Evolutionary conservation across 495 filamentous ascomycete genomes (phyloP), one percentile per base, ranked within the genome.

Genomic region (Neurospora cerealis): DNA sequence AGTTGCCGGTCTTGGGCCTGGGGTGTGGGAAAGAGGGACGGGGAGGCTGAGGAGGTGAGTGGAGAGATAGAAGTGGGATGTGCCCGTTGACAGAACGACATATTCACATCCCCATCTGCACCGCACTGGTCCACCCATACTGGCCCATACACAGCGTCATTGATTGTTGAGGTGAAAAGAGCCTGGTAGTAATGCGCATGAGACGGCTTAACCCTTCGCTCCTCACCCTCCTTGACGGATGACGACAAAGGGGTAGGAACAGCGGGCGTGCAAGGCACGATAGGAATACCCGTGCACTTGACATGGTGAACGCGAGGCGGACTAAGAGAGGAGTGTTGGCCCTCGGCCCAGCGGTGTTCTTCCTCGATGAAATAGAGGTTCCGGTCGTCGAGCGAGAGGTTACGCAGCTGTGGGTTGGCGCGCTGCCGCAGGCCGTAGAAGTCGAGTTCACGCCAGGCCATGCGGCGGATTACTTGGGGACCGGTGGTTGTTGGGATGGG

Each of bases 351-450:
- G 2, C 82, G 77, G 77, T 88, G 87, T 39, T 87, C 84, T 48
- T 88, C 81, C 79, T 86, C 79, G 71, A 84, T 70, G 24, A 83
- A 70, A 69, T 82, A 83, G 4, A 83, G 48, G 71, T 87, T 89
- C 5, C 83, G 83, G 69, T 85, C 83, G 73, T 90, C 88, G 32
- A 93, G 80, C 5, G 83, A 84, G 15, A 93, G 75, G 37, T 81
- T 82, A 24, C 89, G 83, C 0, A 93, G 81, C 5, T 76, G 78
- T 0, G 90, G 90, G 32, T 81, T 83, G 0, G 86, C 83, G 32
- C 87, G 80, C 79, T 92, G 91, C 42, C 88, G 82, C n/a, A 91
- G 78, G 17, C 81, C 84, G 71, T 88, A 86, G 78, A 88, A 88
- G 8, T 84, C 86, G 0, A 93, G 83, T 40, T 88, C 87, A 21